These are phyloP conservation scores for Suillus brevipes DNA, from an alignment of 768 basidiomycete species.

Conservation along the genomic window DNA sequence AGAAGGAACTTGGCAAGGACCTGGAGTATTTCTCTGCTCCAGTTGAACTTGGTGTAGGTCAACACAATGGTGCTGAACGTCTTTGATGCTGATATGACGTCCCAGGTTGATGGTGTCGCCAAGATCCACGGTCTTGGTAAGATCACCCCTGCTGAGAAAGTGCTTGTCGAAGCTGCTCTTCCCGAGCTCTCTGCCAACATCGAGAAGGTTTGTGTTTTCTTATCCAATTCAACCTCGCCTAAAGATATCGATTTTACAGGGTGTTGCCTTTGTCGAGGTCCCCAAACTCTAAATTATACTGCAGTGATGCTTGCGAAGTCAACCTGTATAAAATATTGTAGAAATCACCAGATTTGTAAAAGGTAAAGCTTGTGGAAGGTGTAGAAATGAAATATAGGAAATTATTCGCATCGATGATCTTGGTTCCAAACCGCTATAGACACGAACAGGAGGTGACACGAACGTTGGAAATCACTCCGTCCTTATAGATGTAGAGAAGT, in stretches of 20 bases:
- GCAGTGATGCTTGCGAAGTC: background rate
- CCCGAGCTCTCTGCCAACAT: constrained; percentile 80
- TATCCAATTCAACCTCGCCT: constrained; percentile 1
- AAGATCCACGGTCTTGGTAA: constrained; percentile 82
- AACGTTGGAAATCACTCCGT: too few relatives aligned
- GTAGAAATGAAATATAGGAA: background rate
- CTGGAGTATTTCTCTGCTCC: constrained; percentile 88
- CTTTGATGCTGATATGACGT: background rate
- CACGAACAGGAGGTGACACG: too few relatives aligned
- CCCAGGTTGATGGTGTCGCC: constrained; percentile 75
- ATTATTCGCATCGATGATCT: background rate
- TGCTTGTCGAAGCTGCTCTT: constrained; percentile 77
- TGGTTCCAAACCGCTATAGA: too few relatives aligned
- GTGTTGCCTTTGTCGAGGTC: constrained; percentile 24
- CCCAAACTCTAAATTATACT: constrained; percentile 27
- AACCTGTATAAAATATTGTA: constrained; percentile 1
- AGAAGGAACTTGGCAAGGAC: constrained; percentile 72
- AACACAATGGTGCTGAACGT: background rate
- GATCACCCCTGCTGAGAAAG: constrained; percentile 68
- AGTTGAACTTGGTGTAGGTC: constrained; percentile 81
- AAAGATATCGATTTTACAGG: constrained; percentile 15
- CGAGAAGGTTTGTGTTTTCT: constrained; percentile 48
- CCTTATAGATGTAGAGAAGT: too few relatives aligned
- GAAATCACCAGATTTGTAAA: background rate
- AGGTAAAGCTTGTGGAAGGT: background rate